Evolutionary conservation across 2,329 filamentous ascomycete species (phyloP).

Genomic region (Neophaeococcomyces mojaviensis): DNA sequence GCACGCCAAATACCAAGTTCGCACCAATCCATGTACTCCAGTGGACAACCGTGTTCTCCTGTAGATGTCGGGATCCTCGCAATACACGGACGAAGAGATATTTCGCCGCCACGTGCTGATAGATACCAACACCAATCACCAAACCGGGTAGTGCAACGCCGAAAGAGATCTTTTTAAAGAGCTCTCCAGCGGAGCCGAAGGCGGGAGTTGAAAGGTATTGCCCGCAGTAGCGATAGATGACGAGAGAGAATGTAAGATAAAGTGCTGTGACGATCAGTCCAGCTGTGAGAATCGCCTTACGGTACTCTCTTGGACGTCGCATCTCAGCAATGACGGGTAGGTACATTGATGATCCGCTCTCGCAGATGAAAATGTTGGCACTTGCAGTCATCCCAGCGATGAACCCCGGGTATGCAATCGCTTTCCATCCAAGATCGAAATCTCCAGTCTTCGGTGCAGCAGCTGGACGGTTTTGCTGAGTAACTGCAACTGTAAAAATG

Average conservation of each 20-base stretch:
- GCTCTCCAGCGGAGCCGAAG: slow-evolving; percentile 53
- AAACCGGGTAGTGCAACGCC: slow-evolving; percentile 64
- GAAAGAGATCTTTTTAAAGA: slow-evolving; percentile 58
- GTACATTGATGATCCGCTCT: slow-evolving; percentile 27
- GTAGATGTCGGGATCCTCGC: slow-evolving; percentile 39
- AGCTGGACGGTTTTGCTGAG: slow-evolving; percentile 29
- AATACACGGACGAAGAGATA: slow-evolving; percentile 60
- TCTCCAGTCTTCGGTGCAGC: slow-evolving; percentile 26
- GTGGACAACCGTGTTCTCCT: slow-evolving; percentile 47
- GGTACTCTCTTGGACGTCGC: slow-evolving; percentile 52
- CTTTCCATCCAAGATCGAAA: slow-evolving; percentile 26
- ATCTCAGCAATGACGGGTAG: slow-evolving; percentile 59
- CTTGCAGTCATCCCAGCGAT: slow-evolving; percentile 26
- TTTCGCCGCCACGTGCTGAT: slow-evolving; percentile 59
- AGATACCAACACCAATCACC: slow-evolving; percentile 63
- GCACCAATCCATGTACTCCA: slow-evolving; percentile 49
- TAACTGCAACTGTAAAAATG: slow-evolving; percentile 25
- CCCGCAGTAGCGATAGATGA: slow-evolving; percentile 63
- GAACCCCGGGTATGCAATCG: slow-evolving; percentile 24
- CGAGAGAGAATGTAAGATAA: slow-evolving; percentile 58
- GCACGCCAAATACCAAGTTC: slow-evolving; percentile 46
- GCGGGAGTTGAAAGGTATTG: slow-evolving; percentile 56
- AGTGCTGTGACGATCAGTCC: slow-evolving; percentile 53
- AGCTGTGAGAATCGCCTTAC: slow-evolving; percentile 55
- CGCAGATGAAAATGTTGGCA: slow-evolving; percentile 27